Base-by-base conservation (phyloP, 257 asterid species). In the Leptodermis oblonga region DNA sequence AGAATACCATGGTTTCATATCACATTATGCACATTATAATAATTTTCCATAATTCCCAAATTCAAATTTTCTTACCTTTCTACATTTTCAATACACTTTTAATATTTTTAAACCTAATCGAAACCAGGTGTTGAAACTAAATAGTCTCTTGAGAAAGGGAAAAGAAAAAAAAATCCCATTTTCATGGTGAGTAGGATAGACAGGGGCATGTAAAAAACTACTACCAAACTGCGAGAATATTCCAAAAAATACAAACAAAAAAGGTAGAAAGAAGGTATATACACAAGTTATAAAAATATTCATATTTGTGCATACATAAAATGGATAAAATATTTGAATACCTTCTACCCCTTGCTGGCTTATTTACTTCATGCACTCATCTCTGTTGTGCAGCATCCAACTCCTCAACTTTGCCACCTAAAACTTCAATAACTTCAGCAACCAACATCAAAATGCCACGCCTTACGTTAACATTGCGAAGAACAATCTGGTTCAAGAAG, bases 291-390 rank as follows among this genome's bases (percentile, higher is more conserved):
- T 17, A n/a, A 22, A 5, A 22, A 8, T 8, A 20, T 18, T 14
- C 2, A 2, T 23, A 30, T n/a, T 6, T 11, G n/a, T n/a, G n/a
- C 34, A 33, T 22, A 67, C 7, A n/a, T n/a, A 33, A 15, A 0
- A 45, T 31, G 33, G 10, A 13, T 67, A 34, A 49, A 58, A 54
- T 31, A 23, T 48, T 25, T 58, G 42, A 41, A 37, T 82, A 93
- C 97, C 99, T 88, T 80, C 79, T 89, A 2, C 97, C 99, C 75
- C 97, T 85, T 39, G 99, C 93, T 74, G 97, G 99, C 82, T 94
- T 94, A 79, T 94, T 91, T 49, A 91, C 72, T 84, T 94, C 99
- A 76, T 73, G 72, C 58, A 87, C 87, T 74, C 91, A 88, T 84
- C 97, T 87, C 76, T 82, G 87, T 36, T 88, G 83, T 48, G 97